Percentiles rank a stretch among this genome's conserved stretches.
phyloP scores from a whole-genome alignment of 106 monocot species.

The Xerophyta viscosa region DNA sequence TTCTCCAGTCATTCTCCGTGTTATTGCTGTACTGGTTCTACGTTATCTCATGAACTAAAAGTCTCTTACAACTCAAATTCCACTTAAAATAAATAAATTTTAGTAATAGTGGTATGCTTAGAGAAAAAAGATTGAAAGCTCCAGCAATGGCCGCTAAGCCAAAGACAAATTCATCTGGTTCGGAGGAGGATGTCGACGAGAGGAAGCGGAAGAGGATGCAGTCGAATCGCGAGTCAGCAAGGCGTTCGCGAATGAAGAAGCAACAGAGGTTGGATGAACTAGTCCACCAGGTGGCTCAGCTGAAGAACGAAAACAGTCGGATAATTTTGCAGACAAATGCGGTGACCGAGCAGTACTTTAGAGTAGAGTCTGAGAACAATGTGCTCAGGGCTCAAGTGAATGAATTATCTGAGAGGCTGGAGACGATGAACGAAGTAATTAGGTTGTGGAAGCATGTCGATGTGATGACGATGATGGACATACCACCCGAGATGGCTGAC shows the following conservation, averaged over 20 bases:
- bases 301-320: conserved; percentile 13
- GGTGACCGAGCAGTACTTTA: conserved; percentile 6
- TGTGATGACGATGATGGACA: conserved; percentile 3
- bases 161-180: neutral
- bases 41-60: conserved; percentile 54
- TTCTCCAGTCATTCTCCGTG: conserved; percentile 3
- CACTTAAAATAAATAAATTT: neutral
- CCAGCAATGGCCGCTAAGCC: conserved; percentile 11
- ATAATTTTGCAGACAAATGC: conserved; percentile 2
- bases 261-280: conserved; percentile 25
- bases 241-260: conserved; percentile 34
- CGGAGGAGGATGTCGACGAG: conserved; percentile 8
- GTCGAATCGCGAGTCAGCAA: conserved; percentile 37
- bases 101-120: neutral
- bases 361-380: conserved; percentile 25
- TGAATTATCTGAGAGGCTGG: conserved; percentile 17
- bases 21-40: conserved; percentile 1
- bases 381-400: conserved; percentile 20
- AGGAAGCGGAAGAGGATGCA: conserved; percentile 33
- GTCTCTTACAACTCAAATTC: neutral
- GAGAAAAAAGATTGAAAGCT: too few relatives aligned
- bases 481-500: conserved; percentile 6
- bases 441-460: neutral
- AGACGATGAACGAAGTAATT: conserved; percentile 5
- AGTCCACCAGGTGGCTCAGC: conserved; percentile 3